Conservation (phyloP, 2,329 filamentous ascomycete genomes). For the Alternaria infectoria region DNA sequence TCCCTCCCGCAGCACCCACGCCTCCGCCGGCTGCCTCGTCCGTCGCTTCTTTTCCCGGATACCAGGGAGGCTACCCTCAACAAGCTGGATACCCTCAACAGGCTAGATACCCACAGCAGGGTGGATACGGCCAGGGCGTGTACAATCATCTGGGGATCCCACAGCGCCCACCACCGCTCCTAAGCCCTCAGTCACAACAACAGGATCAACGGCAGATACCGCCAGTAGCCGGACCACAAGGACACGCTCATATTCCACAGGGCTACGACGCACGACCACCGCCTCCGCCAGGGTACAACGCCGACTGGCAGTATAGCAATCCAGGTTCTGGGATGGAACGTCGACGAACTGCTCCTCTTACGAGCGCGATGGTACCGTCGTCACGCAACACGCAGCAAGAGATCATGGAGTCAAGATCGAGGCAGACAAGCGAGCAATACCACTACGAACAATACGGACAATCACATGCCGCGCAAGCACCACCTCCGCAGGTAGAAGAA, state of each 20-base stretch:
- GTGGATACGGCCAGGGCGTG: constrained; percentile 12
- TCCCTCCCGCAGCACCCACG: constrained; percentile 34
- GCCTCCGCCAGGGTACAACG: constrained; percentile 16
- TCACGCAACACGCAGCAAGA: constrained; percentile 15
- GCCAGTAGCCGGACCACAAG: constrained; percentile 9
- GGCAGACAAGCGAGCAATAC: constrained; percentile 22
- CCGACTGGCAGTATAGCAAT: constrained; percentile 26
- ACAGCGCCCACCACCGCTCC: constrained; percentile 26
- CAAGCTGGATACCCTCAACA: neutral
- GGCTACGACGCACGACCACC: constrained; percentile 16
- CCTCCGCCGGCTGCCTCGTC: constrained; percentile 32
- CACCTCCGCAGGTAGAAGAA: constrained; percentile 19
- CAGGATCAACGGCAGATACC: constrained; percentile 15
- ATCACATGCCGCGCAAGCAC: constrained; percentile 9
- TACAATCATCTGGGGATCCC: constrained; percentile 17
- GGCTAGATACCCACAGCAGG: neutral
- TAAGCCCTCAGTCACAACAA: constrained; percentile 14
- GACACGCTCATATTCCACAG: constrained; percentile 15
- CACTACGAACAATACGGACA: constrained; percentile 23
- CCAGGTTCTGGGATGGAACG: constrained; percentile 11
- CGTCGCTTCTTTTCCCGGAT: constrained; percentile 22
- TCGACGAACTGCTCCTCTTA: neutral
- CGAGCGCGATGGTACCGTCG: constrained; percentile 19
- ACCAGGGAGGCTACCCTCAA: constrained; percentile 17
- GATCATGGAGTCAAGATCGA: constrained; percentile 16